These are phyloP conservation scores for Scorias spongiosa DNA, from an alignment of 2,329 filamentous ascomycete genomes.

Conservation along the genomic window DNA sequence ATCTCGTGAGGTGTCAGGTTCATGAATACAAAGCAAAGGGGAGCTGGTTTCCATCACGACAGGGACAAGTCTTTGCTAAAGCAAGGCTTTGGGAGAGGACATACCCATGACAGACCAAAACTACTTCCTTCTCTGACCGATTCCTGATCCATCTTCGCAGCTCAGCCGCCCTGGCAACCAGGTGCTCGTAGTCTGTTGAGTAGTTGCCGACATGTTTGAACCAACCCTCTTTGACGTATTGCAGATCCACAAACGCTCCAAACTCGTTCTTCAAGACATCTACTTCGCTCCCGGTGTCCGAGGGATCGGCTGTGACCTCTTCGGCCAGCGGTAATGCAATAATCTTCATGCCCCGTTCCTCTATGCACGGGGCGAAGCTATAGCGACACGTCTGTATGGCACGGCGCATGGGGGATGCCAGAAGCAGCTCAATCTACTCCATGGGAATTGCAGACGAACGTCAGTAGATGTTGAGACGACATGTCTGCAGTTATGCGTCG, in stretches of 20 bases:
- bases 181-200: slow-evolving; percentile 9
- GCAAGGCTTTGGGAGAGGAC: neutral
- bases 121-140: slow-evolving; percentile 15
- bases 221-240: slow-evolving; percentile 14
- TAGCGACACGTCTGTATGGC: slow-evolving; percentile 15
- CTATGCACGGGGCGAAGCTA: slow-evolving; percentile 11
- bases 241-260: slow-evolving; percentile 11
- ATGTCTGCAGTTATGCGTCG: too few species aligned
- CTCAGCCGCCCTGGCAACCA: slow-evolving; percentile 12
- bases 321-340: slow-evolving; percentile 15
- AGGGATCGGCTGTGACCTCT: slow-evolving; percentile 13
- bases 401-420: slow-evolving; percentile 15
- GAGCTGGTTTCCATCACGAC: too few species aligned
- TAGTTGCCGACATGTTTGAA: slow-evolving; percentile 15
- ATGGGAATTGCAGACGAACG: neutral
- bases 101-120: slow-evolving; percentile 14
- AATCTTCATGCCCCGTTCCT: slow-evolving; percentile 10
- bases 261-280: slow-evolving; percentile 10
- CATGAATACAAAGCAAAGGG: too few species aligned
- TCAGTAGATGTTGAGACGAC: too few species aligned
- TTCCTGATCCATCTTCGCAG: slow-evolving; percentile 13
- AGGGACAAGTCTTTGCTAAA: too few species aligned
- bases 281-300: slow-evolving; percentile 12
- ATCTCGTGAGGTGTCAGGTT: neutral
- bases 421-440: slow-evolving; percentile 13